Percentiles rank a stretch among this genome's conserved stretches.
Evolutionary conservation across 2,329 filamentous ascomycete species (phyloP).

Genomic region (Laburnicola sp.): DNA sequence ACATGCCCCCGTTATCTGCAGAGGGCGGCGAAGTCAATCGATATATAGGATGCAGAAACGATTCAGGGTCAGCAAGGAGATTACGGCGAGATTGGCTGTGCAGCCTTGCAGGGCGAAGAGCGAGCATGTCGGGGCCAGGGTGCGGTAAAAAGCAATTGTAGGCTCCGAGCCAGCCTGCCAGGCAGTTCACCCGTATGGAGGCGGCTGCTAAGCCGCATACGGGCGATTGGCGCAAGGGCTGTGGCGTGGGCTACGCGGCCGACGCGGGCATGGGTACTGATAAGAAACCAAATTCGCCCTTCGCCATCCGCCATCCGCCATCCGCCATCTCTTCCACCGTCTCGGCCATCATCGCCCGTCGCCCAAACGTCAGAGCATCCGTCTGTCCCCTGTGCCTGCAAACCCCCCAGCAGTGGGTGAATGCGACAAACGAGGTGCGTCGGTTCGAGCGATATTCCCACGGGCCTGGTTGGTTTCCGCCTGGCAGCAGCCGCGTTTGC

Average conservation of each 20-base stretch:
- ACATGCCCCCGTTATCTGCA: background rate
- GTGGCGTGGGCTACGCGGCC: constrained; percentile 7
- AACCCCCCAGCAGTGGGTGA: background rate
- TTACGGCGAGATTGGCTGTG: constrained; percentile 7
- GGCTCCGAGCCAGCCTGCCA: background rate
- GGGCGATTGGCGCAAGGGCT: background rate
- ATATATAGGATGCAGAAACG: constrained; percentile 1
- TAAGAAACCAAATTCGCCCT: constrained; percentile 14
- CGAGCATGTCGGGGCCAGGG: background rate
- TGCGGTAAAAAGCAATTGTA: constrained; percentile 8
- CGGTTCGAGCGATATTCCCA: background rate
- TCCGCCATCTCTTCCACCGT: background rate
- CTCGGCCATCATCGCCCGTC: too few species aligned
- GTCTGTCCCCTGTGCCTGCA: background rate
- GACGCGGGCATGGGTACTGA: constrained; percentile 11
- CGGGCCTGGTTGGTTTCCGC: constrained; percentile 2
- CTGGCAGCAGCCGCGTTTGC: constrained; percentile 2
- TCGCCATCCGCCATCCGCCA: constrained; percentile 1
- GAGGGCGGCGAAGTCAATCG: background rate
- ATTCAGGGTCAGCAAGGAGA: background rate
- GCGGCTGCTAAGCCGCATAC: background rate
- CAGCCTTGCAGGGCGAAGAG: constrained; percentile 3
- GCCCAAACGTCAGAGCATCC: too few species aligned
- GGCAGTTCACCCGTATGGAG: background rate
- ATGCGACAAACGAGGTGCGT: background rate